Percentiles rank a stretch among this genome's conserved stretches.
These are phyloP conservation scores for Suhomyces atakaporum DNA, from an alignment of 1,139 yeast genomes.

Conservation along the genomic window DNA sequence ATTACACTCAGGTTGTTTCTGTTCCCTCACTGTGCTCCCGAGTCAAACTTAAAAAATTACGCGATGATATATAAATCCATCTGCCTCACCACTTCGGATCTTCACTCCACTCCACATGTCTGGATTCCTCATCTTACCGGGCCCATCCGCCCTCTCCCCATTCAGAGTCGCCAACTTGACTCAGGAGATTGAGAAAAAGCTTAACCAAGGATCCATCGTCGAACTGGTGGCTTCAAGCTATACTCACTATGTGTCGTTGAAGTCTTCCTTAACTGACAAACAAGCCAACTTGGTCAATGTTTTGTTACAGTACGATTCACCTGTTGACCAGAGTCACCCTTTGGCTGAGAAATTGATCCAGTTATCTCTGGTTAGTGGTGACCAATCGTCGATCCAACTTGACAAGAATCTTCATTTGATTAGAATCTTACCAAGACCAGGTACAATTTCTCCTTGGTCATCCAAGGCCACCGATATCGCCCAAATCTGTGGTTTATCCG, in stretches of 20 bases:
- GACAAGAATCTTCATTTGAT: conserved; percentile 61
- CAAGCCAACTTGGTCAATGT: conserved; percentile 53
- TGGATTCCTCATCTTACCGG: conserved; percentile 65
- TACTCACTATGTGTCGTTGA: conserved; percentile 77
- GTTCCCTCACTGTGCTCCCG: conserved; percentile 3
- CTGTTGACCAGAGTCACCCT: conserved; percentile 55
- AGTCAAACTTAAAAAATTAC: conserved; percentile 8
- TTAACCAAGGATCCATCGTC: conserved; percentile 61
- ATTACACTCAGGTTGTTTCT: too few relatives aligned
- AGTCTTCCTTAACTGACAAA: conserved; percentile 33
- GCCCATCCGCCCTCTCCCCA: conserved; percentile 86
- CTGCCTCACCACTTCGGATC: conserved; percentile 3
- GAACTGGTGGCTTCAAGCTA: conserved; percentile 71
- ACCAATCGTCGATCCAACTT: conserved; percentile 30
- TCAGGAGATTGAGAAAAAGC: conserved; percentile 69
- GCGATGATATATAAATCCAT: conserved; percentile 9
- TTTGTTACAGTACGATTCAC: conserved; percentile 74
- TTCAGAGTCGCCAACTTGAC: conserved; percentile 78
- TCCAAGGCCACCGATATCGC: conserved; percentile 97
- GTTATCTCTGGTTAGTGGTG: conserved; percentile 30
- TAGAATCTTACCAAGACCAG: conserved; percentile 86
- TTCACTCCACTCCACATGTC: conserved; percentile 12
- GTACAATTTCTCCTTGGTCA: conserved; percentile 99
- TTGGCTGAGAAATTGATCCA: conserved; percentile 48
- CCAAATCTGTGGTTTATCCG: conserved; percentile 79